phyloP scores from a whole-genome alignment of 768 basidiomycete genomes.

The Auricularia heimuer region DNA sequence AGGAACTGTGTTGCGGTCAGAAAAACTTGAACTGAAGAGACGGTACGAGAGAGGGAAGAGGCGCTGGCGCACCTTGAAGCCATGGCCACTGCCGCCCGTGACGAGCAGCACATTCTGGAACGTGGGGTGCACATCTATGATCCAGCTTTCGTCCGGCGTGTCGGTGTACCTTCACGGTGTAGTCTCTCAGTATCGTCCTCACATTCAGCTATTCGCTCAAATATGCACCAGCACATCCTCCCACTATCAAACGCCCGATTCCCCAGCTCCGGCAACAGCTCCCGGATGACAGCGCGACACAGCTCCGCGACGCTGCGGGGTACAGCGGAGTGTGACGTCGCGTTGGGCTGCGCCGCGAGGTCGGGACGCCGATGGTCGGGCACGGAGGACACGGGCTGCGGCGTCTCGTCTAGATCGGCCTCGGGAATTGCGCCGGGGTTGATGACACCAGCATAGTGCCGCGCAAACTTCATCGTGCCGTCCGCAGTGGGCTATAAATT shows the following conservation, averaged over 20 bases:
- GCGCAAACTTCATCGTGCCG: constrained; percentile 66
- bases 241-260: constrained; percentile 62
- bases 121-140: constrained; percentile 64
- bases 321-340: constrained; percentile 34
- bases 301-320: constrained; percentile 43
- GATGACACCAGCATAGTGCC: constrained; percentile 68
- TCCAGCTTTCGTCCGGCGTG: constrained; percentile 77
- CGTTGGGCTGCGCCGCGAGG: constrained; percentile 40
- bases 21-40: background rate
- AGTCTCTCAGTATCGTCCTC: too few species aligned
- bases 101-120: constrained; percentile 62
- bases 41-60: too few species aligned
- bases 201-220: background rate
- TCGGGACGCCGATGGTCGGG: constrained; percentile 56
- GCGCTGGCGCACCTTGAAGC: constrained; percentile 52
- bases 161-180: constrained; percentile 68
- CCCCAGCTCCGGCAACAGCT: constrained; percentile 69
- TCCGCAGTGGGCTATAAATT: constrained; percentile 49
- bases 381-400: constrained; percentile 45
- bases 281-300: constrained; percentile 42
- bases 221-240: constrained; percentile 71
- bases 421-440: constrained; percentile 19
- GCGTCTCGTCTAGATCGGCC: constrained; percentile 17
- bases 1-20: constrained; percentile 50
- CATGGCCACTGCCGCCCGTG: constrained; percentile 83